Evolutionary conservation across 148 eudicot species (phyloP), one percentile per base, ranked within the genome.

Genomic region (Fallopia convolvulus): DNA sequence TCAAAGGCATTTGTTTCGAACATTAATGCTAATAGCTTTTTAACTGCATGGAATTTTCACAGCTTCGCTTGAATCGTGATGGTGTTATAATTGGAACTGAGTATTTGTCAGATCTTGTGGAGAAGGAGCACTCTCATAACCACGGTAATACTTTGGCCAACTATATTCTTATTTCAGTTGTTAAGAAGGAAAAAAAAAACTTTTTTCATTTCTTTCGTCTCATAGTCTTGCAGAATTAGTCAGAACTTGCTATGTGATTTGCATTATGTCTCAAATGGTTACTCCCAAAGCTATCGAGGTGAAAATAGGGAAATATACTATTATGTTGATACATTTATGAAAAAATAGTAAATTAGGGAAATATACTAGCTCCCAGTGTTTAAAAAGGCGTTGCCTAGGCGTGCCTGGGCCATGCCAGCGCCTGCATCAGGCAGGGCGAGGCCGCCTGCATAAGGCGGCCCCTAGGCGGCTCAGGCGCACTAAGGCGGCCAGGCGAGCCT

Each of bases 101-200:
- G 84, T 91, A 87, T 84, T 68, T 96, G 81, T 85, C 94, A n/a
- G 99, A 96, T 83, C 88, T 96, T 77, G 99, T 96, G 79, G 99
- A 96, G 81, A 93, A 90, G 84, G 98, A 84, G 74, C 88, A 88
- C 82, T 72, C 87, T 61, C 94, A 90, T 78, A 87, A 83, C 61
- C 97, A 90, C 76, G 97, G 99, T 96, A 89, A 84, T 78, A 36
- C 44, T 33, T 11, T 15, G 44, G 9, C 44, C 44, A 13, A 39
- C 4, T 68, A 33, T 17, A 33, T 36, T 68, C 44, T 12, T 68
- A 68, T 36, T 33, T 68, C 20, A 68, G 36, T 36, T 68, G 42
- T 36, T 33, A 15, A 61, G 36, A 11, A 30, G 48, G 48, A 33
- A 20, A 41, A 71, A 20, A 8, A 32, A 0, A 32, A 3, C 15